Evolutionary conservation across 2,329 filamentous ascomycete genomes (phyloP).

Genomic region (Lasiodiplodia sp.): DNA sequence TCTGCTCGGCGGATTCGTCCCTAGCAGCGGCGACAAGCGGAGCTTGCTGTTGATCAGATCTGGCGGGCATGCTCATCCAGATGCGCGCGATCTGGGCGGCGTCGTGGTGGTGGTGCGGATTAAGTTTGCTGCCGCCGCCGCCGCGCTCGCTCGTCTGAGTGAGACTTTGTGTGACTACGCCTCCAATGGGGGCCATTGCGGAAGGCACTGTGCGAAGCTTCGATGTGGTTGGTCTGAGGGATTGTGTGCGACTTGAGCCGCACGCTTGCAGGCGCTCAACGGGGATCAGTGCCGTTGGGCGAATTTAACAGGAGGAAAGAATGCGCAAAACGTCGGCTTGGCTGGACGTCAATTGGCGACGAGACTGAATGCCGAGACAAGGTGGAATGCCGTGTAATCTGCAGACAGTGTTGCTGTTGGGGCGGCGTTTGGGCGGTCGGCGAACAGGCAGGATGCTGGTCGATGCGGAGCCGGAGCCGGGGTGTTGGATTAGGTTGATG

Average conservation of each 20-base stretch:
- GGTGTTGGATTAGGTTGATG: slow-evolving; percentile 13
- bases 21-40: neutral
- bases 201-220: neutral
- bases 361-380: neutral
- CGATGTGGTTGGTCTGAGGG: neutral
- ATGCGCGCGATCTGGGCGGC: slow-evolving; percentile 19
- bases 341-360: neutral
- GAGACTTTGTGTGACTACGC: slow-evolving; percentile 18
- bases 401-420: neutral
- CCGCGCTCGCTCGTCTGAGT: slow-evolving; percentile 2
- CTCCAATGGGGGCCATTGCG: slow-evolving; percentile 2
- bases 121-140: neutral
- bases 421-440: neutral
- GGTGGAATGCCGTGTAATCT: neutral
- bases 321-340: too few species aligned
- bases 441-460: slow-evolving; percentile 20
- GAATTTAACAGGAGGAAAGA: too few species aligned
- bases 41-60: neutral
- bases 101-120: neutral
- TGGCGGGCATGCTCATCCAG: slow-evolving; percentile 10
- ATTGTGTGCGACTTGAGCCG: neutral
- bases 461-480: slow-evolving; percentile 15
- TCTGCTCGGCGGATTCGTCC: neutral
- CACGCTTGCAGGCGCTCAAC: neutral
- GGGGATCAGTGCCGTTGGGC: neutral